These are phyloP conservation scores for Lipomyces sp. DNA, from an alignment of 805 yeast genomes.

Conservation along the genomic window DNA sequence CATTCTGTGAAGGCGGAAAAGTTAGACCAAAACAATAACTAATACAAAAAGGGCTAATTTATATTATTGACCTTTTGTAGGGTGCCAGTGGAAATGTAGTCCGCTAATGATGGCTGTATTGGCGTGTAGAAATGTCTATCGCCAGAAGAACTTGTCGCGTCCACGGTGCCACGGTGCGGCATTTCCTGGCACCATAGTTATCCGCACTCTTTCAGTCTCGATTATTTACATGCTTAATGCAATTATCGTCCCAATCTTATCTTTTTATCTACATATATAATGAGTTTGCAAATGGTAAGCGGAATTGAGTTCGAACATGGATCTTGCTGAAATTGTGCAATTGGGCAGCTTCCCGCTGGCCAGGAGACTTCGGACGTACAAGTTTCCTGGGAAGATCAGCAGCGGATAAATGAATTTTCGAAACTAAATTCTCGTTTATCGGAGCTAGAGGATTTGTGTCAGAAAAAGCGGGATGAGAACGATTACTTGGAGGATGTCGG, in stretches of 20 bases:
- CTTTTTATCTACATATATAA: neutral
- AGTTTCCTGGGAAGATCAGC: slow-evolving; percentile 84
- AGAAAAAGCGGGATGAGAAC: slow-evolving; percentile 64
- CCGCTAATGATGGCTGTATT: too few relatives aligned
- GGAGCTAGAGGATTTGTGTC: slow-evolving; percentile 55
- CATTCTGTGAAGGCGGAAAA: neutral
- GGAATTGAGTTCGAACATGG: neutral
- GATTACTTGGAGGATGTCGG: slow-evolving; percentile 87
- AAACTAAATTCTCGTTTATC: slow-evolving; percentile 77
- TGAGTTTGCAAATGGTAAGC: slow-evolving; percentile 34
- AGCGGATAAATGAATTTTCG: slow-evolving; percentile 85
- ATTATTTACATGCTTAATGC: neutral
- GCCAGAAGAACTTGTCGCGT: too few relatives aligned
- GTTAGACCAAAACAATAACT: neutral
- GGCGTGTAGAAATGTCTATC: too few relatives aligned
- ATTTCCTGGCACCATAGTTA: neutral
- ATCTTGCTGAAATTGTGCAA: neutral
- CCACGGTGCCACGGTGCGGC: too few relatives aligned
- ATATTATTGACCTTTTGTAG: neutral
- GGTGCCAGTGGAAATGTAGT: too few relatives aligned
- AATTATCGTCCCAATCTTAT: neutral
- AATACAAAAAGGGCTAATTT: neutral
- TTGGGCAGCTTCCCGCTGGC: slow-evolving; percentile 32
- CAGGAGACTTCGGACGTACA: slow-evolving; percentile 47
- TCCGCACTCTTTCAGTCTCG: neutral